A percentile compares a stretch with the other conserved stretches of the same genome.
phyloP scores from a whole-genome alignment of 1,284 basidiomycete species.

The Schizophyllum amplum region DNA sequence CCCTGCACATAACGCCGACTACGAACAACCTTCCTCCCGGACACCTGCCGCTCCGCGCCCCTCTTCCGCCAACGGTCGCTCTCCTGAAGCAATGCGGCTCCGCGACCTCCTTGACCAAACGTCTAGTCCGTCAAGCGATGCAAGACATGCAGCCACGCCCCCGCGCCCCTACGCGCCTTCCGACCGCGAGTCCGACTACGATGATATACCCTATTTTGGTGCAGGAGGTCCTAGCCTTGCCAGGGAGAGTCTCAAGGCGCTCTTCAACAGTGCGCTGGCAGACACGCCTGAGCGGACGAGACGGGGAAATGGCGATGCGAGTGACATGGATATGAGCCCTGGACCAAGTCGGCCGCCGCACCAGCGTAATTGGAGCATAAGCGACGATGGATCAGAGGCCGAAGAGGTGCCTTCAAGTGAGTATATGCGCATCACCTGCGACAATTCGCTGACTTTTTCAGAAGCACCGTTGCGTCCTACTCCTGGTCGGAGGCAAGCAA shows the following conservation, averaged over 20 bases:
- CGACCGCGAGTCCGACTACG: constrained; percentile 56
- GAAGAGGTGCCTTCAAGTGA: constrained; percentile 44
- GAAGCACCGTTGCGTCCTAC: too few species aligned
- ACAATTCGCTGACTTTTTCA: not conserved
- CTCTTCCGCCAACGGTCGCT: too few species aligned
- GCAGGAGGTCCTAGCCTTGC: constrained; percentile 39
- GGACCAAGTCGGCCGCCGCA: constrained; percentile 33
- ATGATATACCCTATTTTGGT: constrained; percentile 30
- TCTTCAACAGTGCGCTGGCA: constrained; percentile 56
- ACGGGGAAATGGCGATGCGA: constrained; percentile 52
- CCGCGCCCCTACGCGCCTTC: constrained; percentile 28
- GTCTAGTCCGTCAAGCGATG: too few species aligned
- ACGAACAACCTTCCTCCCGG: too few species aligned
- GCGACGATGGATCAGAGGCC: constrained; percentile 47
- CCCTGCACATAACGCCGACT: too few species aligned
- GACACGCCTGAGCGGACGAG: constrained; percentile 42
- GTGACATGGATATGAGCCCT: constrained; percentile 52
- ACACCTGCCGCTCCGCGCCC: too few species aligned
- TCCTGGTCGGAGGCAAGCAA: constrained; percentile 21
- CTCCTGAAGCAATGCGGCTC: too few species aligned
- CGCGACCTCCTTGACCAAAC: too few species aligned
- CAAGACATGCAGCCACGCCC: too few species aligned
- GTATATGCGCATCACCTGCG: constrained; percentile 18
- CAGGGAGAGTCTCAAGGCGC: constrained; percentile 47
- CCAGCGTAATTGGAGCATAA: constrained; percentile 51